Evolutionary conservation across 768 basidiomycete species (phyloP), one percentile per base, ranked within the genome.

Genomic region (Gyrodon lividus): DNA sequence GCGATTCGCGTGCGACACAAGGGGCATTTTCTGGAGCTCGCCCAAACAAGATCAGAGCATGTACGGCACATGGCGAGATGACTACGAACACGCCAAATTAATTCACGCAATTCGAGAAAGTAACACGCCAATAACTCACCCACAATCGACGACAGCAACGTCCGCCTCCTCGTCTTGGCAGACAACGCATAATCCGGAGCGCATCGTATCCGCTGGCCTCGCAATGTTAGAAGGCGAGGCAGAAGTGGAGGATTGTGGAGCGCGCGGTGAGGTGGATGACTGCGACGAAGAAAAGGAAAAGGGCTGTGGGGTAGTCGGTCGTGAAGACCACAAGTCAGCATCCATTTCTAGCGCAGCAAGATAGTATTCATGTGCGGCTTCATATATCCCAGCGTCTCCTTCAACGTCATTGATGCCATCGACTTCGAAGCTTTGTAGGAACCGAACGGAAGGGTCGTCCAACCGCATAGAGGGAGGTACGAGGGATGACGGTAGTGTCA

Each of bases 141-240:
- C 94, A 80, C 94, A 97, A 69, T 97, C 94, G 12, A 96, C 88
- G 48, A 93, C 84, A 2, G 92, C 94, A 50, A 97, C 89, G 58
- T 89, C 92, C 0, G 94, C 93, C 56, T 96, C 93, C 52, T 93
- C 89, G 55, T 97, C 93, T 63, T 95, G 93, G 63, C 94, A 97
- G 8, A 97, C 80, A 0, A 96, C 89, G 65, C 94, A 97, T 5
- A 94, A 69, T 2, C 94, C 92, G 8, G 80, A 79, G 20, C 86
- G 79, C 54, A 91, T 88, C 10, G 78, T 47, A 17, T 12, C 53
- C 33, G 54, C 24, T 17, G 48, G 46, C 26, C 49, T 61, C 30
- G 62, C 28, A 45, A 7, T 4, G 24, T 44, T 30, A 6, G 50
- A 68, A 64, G 60, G 73, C 67, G 28, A 54, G 12, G 66, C 68